Base-by-base conservation (phyloP, 441 rosid species). In the Aquilaria agallochum region DNA sequence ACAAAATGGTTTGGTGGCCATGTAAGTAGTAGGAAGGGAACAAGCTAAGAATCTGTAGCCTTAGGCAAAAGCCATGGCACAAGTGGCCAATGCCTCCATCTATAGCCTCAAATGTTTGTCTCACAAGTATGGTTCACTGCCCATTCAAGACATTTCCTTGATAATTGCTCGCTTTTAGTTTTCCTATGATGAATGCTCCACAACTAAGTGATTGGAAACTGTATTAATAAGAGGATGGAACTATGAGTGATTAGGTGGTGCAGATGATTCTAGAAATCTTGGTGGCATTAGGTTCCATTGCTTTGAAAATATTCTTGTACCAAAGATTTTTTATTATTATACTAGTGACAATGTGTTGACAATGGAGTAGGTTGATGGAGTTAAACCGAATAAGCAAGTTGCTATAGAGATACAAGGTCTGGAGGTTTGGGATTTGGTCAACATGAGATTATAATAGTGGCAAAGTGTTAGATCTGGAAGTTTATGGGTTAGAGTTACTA, bases 291-390 rank as follows among this genome's bases (percentile, higher is more conserved):
- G 94, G 92, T 70, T 73, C 88, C 31, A 87, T 94, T 71, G 92
- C 78, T 0, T 48, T 87, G 52, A 91, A 75, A 73, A 70, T 91
- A 33, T 78, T 66, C 58, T 64, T 91, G 63, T 97, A 94, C 65
- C 75, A 87, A 64, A 82, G 78, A 91, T 94, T 67, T 91, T 74
- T 72, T 94, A 97, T 97, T 87, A 91, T 58, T 94, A 87, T 71
- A 91, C 96, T 0, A 81, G 94, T 78, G 75, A 81, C 62, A 89
- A 91, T 71, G 95, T 94, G 36, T 71, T 94, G 75, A 91, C 99
- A 4, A 94, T 94, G 99, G 96, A 94, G 58, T 94, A 97, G 99
- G 90, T 94, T 14, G 82, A 87, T n/a, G 99, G 99, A 50, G 87
- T 93, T 50, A 94, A 94, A 70, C 72, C 90, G 42, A 94, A 80